Evolutionary conservation across 2,329 filamentous ascomycete genomes (phyloP), one percentile per base, ranked within the genome.

Genomic region (Pezicula neosporulosa): DNA sequence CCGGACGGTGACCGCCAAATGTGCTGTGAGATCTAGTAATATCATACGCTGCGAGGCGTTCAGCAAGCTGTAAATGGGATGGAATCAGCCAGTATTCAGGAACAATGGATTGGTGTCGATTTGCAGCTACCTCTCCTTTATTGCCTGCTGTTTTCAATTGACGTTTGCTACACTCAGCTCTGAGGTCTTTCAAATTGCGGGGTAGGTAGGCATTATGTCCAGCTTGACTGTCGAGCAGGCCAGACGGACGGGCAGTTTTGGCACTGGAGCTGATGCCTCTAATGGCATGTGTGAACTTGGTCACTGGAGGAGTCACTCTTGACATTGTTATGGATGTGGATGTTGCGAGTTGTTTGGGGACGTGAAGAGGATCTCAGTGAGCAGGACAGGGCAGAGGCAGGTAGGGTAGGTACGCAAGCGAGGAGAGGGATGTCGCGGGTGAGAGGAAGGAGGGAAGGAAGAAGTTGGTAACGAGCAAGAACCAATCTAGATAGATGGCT

Each of bases 291-390:
- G 55, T 56, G 42, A 65, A 50, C 45, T 60, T 65, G 44, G 50
- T 61, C 4, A 64, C 60, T 19, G 62, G 62, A 37, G 62, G 61
- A 43, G 64, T 66, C 28, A 66, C 54, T 61, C 65, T 55, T 10
- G 62, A 64, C 65, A 67, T 67, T 12, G 21, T 57, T 50, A 48
- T 53, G 36, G 37, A 5, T 8, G 45, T 13, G 19, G 36, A 18
- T 28, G 13, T 21, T 47, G 49, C 53, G 50, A 37, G 48, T 48
- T 36, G 30, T 38, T 48, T 43, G 48, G 47, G 47, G 28, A 44
- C 7, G 24, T 24, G 28, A 39, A 28, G 27, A 15, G 48, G 39
- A 46, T 51, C 48, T 24, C 27, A 42, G 45, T 33, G 12, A 13
- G 30, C 12, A 33, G 12, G n/a, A n/a, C n/a, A n/a, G n/a, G n/a